Evolutionary conservation across 1,284 basidiomycete species (phyloP).

Genomic region (Cryptococcus sp.): DNA sequence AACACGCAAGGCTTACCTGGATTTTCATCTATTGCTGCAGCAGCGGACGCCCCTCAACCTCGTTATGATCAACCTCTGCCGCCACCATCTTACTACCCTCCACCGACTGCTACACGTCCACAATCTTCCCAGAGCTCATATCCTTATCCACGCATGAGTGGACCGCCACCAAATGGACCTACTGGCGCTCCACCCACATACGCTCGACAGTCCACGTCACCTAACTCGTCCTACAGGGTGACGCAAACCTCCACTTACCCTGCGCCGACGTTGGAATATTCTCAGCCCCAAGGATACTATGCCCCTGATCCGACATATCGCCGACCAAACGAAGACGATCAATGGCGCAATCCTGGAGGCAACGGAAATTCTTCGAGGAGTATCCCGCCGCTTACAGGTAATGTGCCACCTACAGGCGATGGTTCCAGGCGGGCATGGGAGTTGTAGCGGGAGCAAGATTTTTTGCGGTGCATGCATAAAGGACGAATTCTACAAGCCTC

Average conservation of each 20-base stretch:
- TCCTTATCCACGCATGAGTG: conserved; percentile 7
- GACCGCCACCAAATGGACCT: conserved; percentile 1
- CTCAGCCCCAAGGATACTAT: conserved; percentile 11
- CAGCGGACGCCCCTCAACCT: conserved; percentile 22
- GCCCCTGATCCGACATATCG: conserved; percentile 9
- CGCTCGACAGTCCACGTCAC: conserved; percentile 5
- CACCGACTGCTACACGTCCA: conserved; percentile 3
- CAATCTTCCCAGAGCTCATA: conserved; percentile 8
- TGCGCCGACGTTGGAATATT: conserved; percentile 7
- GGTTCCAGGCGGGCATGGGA: not conserved
- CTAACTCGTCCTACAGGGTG: conserved; percentile 15
- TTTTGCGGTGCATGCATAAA: no score
- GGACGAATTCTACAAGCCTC: no score
- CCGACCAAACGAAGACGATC: conserved; percentile 13
- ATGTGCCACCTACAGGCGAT: not conserved
- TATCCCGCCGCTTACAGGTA: not conserved
- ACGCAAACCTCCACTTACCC: conserved; percentile 16
- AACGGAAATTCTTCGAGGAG: not conserved
- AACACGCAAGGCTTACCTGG: conserved; percentile 17
- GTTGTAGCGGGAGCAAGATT: not conserved
- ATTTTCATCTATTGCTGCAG: conserved; percentile 28
- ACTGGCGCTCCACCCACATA: not conserved
- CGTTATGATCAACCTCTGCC: conserved; percentile 16
- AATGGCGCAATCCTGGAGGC: conserved; percentile 9
- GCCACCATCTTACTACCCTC: conserved; percentile 14